Base-by-base conservation (phyloP, 257 asterid species). In the Nicotiana tomentosiformis region DNA sequence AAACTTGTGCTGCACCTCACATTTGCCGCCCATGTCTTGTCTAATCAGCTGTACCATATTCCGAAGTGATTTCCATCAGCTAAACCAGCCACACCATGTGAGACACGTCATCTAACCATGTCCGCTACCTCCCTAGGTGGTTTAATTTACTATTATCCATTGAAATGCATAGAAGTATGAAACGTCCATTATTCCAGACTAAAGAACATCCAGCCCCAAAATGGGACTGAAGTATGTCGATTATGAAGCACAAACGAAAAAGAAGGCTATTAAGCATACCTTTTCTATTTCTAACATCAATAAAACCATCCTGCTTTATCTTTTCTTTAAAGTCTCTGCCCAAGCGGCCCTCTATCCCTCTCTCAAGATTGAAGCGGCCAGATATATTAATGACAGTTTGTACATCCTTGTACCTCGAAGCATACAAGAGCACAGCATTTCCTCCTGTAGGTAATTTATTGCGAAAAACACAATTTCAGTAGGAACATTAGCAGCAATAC, bases 341-440 rank as follows among this genome's bases (percentile, higher is more conserved):
- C 93, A 95, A 81, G 9, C 98, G 97, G 65, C 95, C 97, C 87
- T 91, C 97, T 8, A 95, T 95, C 83, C 97, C 99, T 89, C 91
- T 85, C 74, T 57, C 86, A 83, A 96, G 88, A 91, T 93, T 62
- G 84, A 90, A 94, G 64, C 97, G 97, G 10, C 97, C 99, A 82
- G 98, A 88, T 78, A 96, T 93, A 77, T 94, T 96, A 66, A 94
- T 90, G 46, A 96, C 76, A 10, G 87, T 86, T 30, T 77, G 85
- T 56, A 91, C 69, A 78, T 92, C 90, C 3, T 86, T 77, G 84
- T 90, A 90, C 87, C 80, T 90, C 55, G 97, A 93, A 80, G 97
- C 96, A 82, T 96, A 93, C 81, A 96, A 78, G 56, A 96, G 95
- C 86, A 89, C 98, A 37, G 86, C 98, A 89, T 96, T 96, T 86